Evolutionary conservation across 108 stramenopile genomes (phyloP), one percentile per base, ranked within the genome.

Genomic region (Fragilariopsis cylindrus): DNA sequence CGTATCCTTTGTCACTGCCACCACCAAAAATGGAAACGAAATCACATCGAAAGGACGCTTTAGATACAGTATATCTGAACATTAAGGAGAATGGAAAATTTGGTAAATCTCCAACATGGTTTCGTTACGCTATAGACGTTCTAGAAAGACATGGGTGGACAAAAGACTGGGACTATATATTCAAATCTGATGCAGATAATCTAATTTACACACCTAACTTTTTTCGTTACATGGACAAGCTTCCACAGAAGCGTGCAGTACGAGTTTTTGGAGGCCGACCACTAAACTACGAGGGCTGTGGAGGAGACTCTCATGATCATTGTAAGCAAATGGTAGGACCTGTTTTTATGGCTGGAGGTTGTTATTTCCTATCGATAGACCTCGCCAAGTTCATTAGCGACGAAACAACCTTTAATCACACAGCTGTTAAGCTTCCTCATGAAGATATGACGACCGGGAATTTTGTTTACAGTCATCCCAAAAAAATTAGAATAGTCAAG

Each of bases 371-470:
- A 67, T 56, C 60, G 18, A 48, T 60, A n/a, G 78, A 73, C 18
- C 49, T 79, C 49, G 78, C 78, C 21, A 48, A 62, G 18, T 79
- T 65, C 52, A 70, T 79, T 7, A 69, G 71, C n/a, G 47, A 71
- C 7, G 71, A 63, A 15, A 43, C 60, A 16, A 41, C 57, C 41
- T 78, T 71, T n/a, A 56, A 72, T 56, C 77, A 71, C 57, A 11
- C 64, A 18, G 77, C 77, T 9, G 44, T 78, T 7, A 57, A 63
- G 7, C 16, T 72, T n/a, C 60, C 42, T 47, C 68, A 60, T 42
- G 77, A 78, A 78, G 77, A 78, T 43, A 46, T 49, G 48, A 57
- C 71, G 12, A 78, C 71, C 42, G 77, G 77, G 39, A 78, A 78
- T 45, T 78, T 78, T 58, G 56, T 78, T 3, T 69, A 76, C 53